phyloP scores from a whole-genome alignment of 1,284 basidiomycete species.

The Cutaneotrichosporon sp. region DNA sequence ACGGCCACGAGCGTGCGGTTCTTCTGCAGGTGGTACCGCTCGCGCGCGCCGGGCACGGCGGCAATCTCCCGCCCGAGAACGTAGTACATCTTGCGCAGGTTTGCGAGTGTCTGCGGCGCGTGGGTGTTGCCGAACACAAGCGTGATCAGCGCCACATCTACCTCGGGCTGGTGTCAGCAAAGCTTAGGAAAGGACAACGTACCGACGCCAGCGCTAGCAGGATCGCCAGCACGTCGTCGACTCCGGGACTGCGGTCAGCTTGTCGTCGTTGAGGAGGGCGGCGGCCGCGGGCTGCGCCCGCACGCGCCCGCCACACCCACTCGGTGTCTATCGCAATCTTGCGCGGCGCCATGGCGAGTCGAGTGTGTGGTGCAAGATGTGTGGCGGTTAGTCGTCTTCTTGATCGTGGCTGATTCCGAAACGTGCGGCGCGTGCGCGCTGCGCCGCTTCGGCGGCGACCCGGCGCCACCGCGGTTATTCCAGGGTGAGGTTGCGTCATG shows the following conservation, averaged over 20 bases:
- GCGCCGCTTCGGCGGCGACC: no score
- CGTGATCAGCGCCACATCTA: constrained; percentile 61
- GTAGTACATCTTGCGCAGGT: constrained; percentile 73
- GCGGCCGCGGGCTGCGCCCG: no score
- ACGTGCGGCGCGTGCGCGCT: no score
- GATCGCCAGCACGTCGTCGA: constrained; percentile 80
- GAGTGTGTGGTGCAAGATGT: background rate
- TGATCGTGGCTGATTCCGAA: no score
- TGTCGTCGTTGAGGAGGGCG: no score
- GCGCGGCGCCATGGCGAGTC: constrained; percentile 17
- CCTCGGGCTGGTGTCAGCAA: constrained; percentile 55
- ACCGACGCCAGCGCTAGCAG: constrained; percentile 40
- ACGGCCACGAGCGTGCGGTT: constrained; percentile 60
- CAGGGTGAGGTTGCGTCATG: no score
- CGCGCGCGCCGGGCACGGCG: constrained; percentile 54
- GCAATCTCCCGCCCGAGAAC: constrained; percentile 63
- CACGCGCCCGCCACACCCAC: no score
- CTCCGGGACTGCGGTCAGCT: constrained; percentile 54
- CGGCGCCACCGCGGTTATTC: no score
- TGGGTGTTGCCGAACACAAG: constrained; percentile 76
- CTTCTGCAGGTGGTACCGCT: constrained; percentile 63
- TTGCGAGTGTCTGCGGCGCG: constrained; percentile 51
- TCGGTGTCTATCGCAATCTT: constrained; percentile 48
- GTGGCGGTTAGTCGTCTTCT: no score
- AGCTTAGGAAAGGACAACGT: constrained; percentile 16